phyloP scores from a whole-genome alignment of 202 grass and related monocot genomes.

The Schoenoplectus triqueter region DNA sequence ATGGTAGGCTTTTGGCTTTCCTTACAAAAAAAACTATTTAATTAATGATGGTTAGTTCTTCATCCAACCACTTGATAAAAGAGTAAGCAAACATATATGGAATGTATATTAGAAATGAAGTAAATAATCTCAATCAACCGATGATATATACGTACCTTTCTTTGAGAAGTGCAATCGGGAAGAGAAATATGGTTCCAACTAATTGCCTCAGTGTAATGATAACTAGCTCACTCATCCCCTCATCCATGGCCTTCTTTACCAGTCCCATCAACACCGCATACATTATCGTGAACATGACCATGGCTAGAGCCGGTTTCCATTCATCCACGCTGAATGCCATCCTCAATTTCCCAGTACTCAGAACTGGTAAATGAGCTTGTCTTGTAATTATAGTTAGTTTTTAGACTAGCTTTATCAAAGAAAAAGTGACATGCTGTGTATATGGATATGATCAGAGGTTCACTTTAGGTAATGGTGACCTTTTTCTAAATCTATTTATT shows the following conservation, averaged over 20 bases:
- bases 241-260: constrained; percentile 73
- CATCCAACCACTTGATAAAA: background rate
- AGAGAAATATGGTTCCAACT: constrained; percentile 62
- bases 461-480: too few species aligned
- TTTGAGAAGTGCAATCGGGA: constrained; percentile 78
- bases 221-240: constrained; percentile 77
- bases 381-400: too few species aligned
- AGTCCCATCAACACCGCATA: constrained; percentile 49
- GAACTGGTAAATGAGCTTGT: background rate
- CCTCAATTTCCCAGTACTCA: background rate
- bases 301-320: constrained; percentile 58
- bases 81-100: background rate
- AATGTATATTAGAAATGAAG: background rate
- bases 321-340: constrained; percentile 52
- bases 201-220: constrained; percentile 79
- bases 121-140: background rate
- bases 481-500: too few species aligned
- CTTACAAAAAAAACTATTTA: background rate
- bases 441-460: too few species aligned
- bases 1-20: too few species aligned
- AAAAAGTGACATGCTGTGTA: too few species aligned
- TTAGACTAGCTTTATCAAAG: too few species aligned
- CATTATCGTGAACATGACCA: constrained; percentile 50
- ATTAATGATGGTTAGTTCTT: background rate
- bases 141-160: constrained; percentile 51